Evolutionary conservation across 805 yeast species (phyloP), one percentile per base, ranked within the genome.

Genomic region (Wickerhamiella kazuoi): DNA sequence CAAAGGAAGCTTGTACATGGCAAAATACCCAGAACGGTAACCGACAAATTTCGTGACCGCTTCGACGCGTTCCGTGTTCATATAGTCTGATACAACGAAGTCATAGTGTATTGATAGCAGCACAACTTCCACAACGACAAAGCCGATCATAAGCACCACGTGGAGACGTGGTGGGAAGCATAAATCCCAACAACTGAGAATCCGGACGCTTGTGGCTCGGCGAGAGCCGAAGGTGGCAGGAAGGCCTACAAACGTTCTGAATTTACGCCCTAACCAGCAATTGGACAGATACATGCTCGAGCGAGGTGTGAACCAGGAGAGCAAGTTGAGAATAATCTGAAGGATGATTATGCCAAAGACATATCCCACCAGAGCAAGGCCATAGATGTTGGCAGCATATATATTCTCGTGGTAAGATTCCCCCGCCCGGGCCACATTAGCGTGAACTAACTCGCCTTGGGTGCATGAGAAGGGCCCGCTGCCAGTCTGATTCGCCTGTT

Each of bases 91-190:
- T n/a, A 23, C 40, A 14, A 39, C 38, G 21, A 37, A 37, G 33
- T 38, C 31, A 34, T 38, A 35, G 26, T 33, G 26, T 8, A 43
- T 31, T 31, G 36, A 20, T 28, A 42, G 26, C 29, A 39, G 20
- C 8, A 20, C 32, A 14, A 41, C 19, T n/a, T 32, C 28, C 21
- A 68, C 35, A 4, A 44, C 38, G 15, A 52, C 31, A 46, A 55
- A 63, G 0, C 54, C 59, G 13, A 46, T 11, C 14, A 65, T 44
- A n/a, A 61, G 52, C 6, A 62, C 34, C 1, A 63, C 45, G 43
- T 65, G 65, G n/a, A 55, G 48, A 30, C 71, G 54, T 1, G 66
- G 53, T 3, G 71, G 71, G 11, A 63, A 36, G 35, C 34, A 39
- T 26, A 46, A 34, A 39, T 20, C n/a, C 32, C 18, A 2, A 44